Base-by-base conservation (phyloP, 2,329 filamentous ascomycete genomes). In the Talaromyces sp. region DNA sequence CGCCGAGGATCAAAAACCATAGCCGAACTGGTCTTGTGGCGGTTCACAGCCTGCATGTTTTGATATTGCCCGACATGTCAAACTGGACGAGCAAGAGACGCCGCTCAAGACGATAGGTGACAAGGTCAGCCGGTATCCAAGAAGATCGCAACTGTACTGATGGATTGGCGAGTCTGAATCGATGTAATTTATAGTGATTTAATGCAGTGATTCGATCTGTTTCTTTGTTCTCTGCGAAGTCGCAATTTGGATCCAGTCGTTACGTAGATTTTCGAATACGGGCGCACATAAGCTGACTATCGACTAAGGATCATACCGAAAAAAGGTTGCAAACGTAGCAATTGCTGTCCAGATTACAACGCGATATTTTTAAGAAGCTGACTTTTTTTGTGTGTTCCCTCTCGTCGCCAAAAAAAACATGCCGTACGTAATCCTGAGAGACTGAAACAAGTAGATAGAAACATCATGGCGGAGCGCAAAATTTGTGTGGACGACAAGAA, bases 261-360 rank as follows among this genome's bases (percentile, higher is more conserved):
- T 79, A 79, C 75, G 73, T 75, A 73, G 72, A 68, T 69, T 75
- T 71, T 73, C 68, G 73, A 68, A 75, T 68, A 75, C 73, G 74
- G 47, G 71, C 76, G 73, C 74, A 75, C 76, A 69, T 63, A 64
- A 77, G 75, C 73, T 79, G 75, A 76, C 74, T 77, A 77, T 69
- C 74, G 72, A 77, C 69, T 73, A 59, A 75, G 70, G 74, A 75
- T 73, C 73, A 75, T 70, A 75, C 73, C 74, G 73, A 75, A 73
- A 72, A 72, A 11, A n/a, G 49, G 73, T 71, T 75, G 71, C 69
- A 76, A 45, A 73, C 70, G 72, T 71, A 73, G 71, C 65, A 77
- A 73, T 78, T 31, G 77, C 74, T 79, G 78, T 76, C 69, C 75
- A 78, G 77, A 79, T 79, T 80, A 80, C 78, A 80, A 78, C 76